Base-by-base conservation (phyloP, 2,329 filamentous ascomycete genomes). In the Apiospora saccharicola region DNA sequence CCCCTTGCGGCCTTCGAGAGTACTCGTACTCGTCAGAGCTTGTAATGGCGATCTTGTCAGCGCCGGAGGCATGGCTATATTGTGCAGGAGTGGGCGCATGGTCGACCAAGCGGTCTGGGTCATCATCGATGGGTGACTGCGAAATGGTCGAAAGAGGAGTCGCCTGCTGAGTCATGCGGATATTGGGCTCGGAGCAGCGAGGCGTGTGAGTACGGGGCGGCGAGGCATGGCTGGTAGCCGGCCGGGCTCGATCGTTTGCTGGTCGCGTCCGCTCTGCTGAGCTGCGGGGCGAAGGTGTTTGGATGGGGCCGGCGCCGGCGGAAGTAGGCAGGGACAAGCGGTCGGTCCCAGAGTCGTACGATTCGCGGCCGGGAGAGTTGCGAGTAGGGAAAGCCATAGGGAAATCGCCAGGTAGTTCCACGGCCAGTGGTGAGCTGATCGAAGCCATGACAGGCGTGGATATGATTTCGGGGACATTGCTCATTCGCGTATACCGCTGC, bases 31-130 rank as follows among this genome's bases (percentile, higher is more conserved):
- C 90, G 74, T 93, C 91, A 0, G 85, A 81, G 64, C 87, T 86
- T 71, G 87, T 85, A 71, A 94, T 89, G 24, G 90, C 88, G 75
- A 93, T 93, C 77, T 94, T 91, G 77, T 95, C 93, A 8, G 87
- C 84, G 0, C 90, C 91, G 14, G 82, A 85, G n/a, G 83, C 88
- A 70, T 82, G 89, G 75, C 80, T 88, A 82, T 87, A 92, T 85
- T 87, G 90, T 73, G 82, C 84, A 68, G 89, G 89, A 2, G 89
- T 89, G 1, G 90, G 90, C 1, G 89, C 88, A 10, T 85, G 84
- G 5, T 89, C 86, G 13, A 89, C 78, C 4, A 92, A 84, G 22
- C 87, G 86, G 75, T 92, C 89, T 4, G 83, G 78, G 49, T 86
- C 84, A 14, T 64, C 57, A 34, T 41, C 57, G 16, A 34, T 37